Evolutionary conservation across 768 basidiomycete species (phyloP).

Genomic region (Coprinopsis sp.): DNA sequence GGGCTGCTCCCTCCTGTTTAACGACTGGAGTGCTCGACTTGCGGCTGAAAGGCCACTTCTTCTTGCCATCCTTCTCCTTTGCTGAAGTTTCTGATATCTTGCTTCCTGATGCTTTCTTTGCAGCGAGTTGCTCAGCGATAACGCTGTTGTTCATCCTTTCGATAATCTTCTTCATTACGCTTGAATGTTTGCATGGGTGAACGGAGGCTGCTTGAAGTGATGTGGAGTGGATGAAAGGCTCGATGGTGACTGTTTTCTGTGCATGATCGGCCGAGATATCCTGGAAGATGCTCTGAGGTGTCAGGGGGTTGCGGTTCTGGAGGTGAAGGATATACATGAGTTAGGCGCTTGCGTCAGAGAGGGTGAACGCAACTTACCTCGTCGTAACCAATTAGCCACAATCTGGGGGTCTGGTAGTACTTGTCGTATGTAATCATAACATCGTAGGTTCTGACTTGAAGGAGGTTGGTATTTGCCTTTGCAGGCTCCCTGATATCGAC

Average conservation of each 20-base stretch:
- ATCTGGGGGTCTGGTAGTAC: constrained; percentile 97
- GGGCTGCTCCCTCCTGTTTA: constrained; percentile 25
- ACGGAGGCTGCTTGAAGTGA: constrained; percentile 87
- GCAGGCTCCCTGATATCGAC: background rate
- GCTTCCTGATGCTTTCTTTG: constrained; percentile 41
- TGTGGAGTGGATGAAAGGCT: constrained; percentile 91
- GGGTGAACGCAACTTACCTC: constrained; percentile 54
- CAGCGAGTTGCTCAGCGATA: constrained; percentile 72
- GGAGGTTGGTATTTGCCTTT: constrained; percentile 62
- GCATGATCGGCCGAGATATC: constrained; percentile 97
- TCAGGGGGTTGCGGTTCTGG: constrained; percentile 85
- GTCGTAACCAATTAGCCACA: constrained; percentile 97
- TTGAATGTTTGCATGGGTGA: constrained; percentile 97
- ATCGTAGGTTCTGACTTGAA: constrained; percentile 97
- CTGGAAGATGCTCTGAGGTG: constrained; percentile 90
- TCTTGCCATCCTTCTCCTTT: constrained; percentile 55
- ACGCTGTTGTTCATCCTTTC: constrained; percentile 95
- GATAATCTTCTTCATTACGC: constrained; percentile 99
- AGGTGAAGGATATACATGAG: constrained; percentile 5
- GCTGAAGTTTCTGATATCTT: constrained; percentile 23
- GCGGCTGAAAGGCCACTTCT: constrained; percentile 82
- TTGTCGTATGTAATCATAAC: constrained; percentile 99
- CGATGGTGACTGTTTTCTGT: constrained; percentile 97
- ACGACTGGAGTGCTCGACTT: constrained; percentile 59
- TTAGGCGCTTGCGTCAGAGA: background rate